A percentile compares a stretch with the other conserved stretches of the same genome.
These are phyloP conservation scores for Juglanconis oblonga DNA, from an alignment of 2,329 filamentous ascomycete genomes.

Conservation along the genomic window DNA sequence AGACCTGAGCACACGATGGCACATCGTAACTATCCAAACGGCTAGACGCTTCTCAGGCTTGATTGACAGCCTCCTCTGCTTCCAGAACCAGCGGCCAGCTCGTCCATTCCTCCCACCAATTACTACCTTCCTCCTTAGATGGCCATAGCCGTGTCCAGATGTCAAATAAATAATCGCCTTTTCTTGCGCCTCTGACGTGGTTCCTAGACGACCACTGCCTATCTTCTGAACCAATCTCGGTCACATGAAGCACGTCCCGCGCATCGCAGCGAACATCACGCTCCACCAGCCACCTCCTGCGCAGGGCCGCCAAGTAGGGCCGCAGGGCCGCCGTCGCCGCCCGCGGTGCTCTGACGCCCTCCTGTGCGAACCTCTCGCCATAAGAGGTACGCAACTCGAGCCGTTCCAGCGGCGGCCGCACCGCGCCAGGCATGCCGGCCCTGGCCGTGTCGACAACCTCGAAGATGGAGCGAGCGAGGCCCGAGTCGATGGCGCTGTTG, in stretches of 20 bases:
- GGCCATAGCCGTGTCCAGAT: constrained; percentile 11
- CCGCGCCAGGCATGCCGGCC: background rate
- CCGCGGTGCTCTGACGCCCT: too few relatives aligned
- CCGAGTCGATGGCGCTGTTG: constrained; percentile 12
- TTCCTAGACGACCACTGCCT: background rate
- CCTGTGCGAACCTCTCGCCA: background rate
- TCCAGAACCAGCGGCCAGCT: background rate
- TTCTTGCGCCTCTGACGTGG: background rate
- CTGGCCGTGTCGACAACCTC: constrained; percentile 7
- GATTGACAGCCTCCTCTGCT: background rate
- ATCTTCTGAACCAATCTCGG: background rate
- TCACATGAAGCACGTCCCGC: constrained; percentile 9
- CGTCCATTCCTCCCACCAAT: constrained; percentile 4
- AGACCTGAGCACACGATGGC: background rate
- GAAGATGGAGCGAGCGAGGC: constrained; percentile 13
- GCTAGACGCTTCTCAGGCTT: background rate
- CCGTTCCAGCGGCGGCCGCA: constrained; percentile 7
- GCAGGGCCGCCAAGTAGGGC: constrained; percentile 1
- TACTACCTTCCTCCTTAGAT: background rate
- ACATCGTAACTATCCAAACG: background rate
- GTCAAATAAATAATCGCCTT: background rate
- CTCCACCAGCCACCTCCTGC: background rate
- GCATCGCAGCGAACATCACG: constrained; percentile 11
- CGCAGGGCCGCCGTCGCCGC: background rate
- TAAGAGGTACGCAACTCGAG: background rate